Evolutionary conservation across 495 filamentous ascomycete genomes (phyloP).

Genomic region (Aspergillus affinis): DNA sequence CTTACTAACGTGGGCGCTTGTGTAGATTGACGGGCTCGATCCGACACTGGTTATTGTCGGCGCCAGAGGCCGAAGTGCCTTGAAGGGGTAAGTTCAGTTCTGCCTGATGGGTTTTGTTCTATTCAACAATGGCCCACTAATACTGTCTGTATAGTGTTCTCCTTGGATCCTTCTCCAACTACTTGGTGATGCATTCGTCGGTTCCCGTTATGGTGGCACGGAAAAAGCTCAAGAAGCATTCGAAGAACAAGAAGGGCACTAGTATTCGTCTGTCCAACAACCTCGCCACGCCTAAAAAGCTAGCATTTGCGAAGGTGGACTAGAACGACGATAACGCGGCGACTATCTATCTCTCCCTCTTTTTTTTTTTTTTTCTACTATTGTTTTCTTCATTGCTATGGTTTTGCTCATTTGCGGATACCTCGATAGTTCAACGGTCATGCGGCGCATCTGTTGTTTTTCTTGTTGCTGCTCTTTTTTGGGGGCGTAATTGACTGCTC

Average conservation of each 20-base stretch:
- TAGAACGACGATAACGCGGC: conserved; percentile 23
- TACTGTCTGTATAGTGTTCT: conserved; percentile 61
- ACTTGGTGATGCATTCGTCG: conserved; percentile 90
- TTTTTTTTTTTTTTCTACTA: conserved; percentile 17
- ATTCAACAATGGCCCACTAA: conserved; percentile 7
- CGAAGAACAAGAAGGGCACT: conserved; percentile 61
- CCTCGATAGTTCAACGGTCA: not conserved
- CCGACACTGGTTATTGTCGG: conserved; percentile 95
- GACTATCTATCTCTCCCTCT: conserved; percentile 1
- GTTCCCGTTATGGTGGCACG: conserved; percentile 95
- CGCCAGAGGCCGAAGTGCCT: conserved; percentile 80
- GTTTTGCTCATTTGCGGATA: conserved; percentile 1
- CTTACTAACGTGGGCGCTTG: conserved; percentile 19
- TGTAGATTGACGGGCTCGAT: conserved; percentile 79
- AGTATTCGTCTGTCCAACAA: conserved; percentile 67
- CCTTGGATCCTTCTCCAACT: conserved; percentile 94
- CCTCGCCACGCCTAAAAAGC: conserved; percentile 60
- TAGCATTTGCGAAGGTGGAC: conserved; percentile 66
- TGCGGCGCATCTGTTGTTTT: not conserved
- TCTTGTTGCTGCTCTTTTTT: not conserved
- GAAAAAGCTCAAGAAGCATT: conserved; percentile 73
- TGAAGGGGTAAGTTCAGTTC: conserved; percentile 74
- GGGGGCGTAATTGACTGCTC: conserved; percentile 1
- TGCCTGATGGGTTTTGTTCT: not conserved
- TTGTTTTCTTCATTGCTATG: not conserved